These are phyloP conservation scores for Nematocida major DNA, from an alignment of 371 early-diverging fungal species.

Conservation along the genomic window DNA sequence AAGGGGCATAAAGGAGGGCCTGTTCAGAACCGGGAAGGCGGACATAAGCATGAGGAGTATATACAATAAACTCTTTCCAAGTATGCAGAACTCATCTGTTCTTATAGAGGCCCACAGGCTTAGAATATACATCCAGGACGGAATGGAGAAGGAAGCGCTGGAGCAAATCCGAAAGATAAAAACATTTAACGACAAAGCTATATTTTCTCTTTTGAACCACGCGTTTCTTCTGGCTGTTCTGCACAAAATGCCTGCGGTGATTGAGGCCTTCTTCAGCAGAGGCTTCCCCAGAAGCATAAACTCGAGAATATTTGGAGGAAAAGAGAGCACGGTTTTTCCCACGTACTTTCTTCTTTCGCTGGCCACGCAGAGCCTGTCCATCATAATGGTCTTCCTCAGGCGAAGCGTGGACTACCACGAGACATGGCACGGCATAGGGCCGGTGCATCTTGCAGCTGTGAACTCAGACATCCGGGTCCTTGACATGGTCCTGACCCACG, in stretches of 20 bases:
- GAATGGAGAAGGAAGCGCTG: conserved; percentile 43
- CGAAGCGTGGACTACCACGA: conserved; percentile 38
- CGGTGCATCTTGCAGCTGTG: conserved; percentile 46
- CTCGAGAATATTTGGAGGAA: conserved; percentile 48
- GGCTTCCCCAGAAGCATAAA: conserved; percentile 58
- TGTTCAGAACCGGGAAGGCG: conserved; percentile 3
- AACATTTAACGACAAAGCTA: conserved; percentile 4
- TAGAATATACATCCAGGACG: conserved; percentile 29
- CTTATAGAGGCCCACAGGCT: conserved; percentile 35
- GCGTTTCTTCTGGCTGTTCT: conserved; percentile 60
- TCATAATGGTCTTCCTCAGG: conserved; percentile 41
- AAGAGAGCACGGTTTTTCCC: conserved; percentile 18
- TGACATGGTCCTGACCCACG: conserved; percentile 39
- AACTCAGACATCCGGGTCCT: conserved; percentile 39
- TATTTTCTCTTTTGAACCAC: conserved; percentile 49
- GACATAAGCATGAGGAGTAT: conserved; percentile 7
- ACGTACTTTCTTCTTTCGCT: conserved; percentile 46
- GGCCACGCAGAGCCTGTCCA: conserved; percentile 20
- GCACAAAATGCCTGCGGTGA: conserved; percentile 49
- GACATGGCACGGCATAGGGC: conserved; percentile 46
- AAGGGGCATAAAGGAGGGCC: conserved; percentile 25
- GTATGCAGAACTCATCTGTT: conserved; percentile 24
- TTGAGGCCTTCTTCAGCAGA: conserved; percentile 55
- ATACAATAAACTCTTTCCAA: conserved; percentile 30
- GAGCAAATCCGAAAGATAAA: conserved; percentile 26